Evolutionary conservation across 768 basidiomycete species (phyloP), one percentile per base, ranked within the genome.

Genomic region (Xerocomus brunneocitrinus): DNA sequence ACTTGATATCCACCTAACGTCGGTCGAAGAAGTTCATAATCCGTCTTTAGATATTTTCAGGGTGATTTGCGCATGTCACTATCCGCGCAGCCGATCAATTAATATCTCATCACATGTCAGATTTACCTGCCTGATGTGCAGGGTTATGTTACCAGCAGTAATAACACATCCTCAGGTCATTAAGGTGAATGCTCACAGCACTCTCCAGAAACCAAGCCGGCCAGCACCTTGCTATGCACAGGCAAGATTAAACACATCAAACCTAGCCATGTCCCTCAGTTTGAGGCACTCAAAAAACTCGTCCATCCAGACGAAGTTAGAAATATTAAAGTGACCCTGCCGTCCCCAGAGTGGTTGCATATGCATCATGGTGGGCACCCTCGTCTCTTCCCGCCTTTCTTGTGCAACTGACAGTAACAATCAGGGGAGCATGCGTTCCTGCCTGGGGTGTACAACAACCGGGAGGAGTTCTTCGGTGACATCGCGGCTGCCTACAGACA

Each of bases 261-360:
- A 55, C 76, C 83, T 0, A 84, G 86, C 59, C 86, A 85, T 60
- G 63, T 81, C 8, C 76, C 83, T 25, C 79, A 86, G 55, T 87
- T 84, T 62, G 79, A 82, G 53, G 79, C 75, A 47, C 69, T 85
- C 52, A 86, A 84, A 66, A 69, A 66, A 27, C 62, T 84, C 24
- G 82, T 85, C 27, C 62, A 78, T 16, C 73, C 79, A 7, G 77
- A 85, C 68, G 84, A 87, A 61, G 80, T 85, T 53, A 76, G 77
- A 62, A 74, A 76, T 61, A 77, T 89, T 66, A 90, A 91, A 66
- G 62, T 89, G 54, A n/a, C n/a, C n/a, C n/a, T n/a, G n/a, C n/a
- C n/a, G n/a, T 80, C 85, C 0, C 87, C 87, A 3, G 81, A 82
- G 35, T 86, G 85, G 83, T 84, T 81, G 66, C 84, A 85, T 64